phyloP scores from a whole-genome alignment of 176 grass and related monocot species.

The Melocanna baccifera region DNA sequence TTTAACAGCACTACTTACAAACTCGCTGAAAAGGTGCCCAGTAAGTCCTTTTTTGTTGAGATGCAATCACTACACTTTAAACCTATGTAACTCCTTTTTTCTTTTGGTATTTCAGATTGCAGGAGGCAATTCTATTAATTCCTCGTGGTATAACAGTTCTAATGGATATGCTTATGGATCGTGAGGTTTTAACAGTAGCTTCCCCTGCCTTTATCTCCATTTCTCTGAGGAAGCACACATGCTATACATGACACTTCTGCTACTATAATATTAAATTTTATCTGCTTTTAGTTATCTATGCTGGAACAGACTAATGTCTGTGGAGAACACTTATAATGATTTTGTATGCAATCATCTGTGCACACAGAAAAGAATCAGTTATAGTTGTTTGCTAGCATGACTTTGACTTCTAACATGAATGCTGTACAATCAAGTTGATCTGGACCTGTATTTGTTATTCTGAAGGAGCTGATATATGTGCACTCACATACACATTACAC shows the following conservation, averaged over 20 bases:
- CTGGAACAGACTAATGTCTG: neutral
- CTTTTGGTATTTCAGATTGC: conserved; percentile 65
- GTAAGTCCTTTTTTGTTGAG: conserved; percentile 42
- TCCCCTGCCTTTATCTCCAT: neutral
- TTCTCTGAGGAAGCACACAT: conserved; percentile 16
- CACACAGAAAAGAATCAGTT: neutral
- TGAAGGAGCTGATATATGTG: neutral
- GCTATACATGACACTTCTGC: conserved; percentile 4
- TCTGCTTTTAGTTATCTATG: neutral
- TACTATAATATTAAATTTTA: neutral
- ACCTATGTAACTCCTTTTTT: conserved; percentile 31
- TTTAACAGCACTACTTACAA: conserved; percentile 89
- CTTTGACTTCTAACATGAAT: conserved; percentile 1
- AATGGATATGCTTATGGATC: conserved; percentile 99
- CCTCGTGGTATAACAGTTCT: conserved; percentile 95
- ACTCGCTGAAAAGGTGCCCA: conserved; percentile 89
- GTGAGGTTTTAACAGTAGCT: conserved; percentile 55
- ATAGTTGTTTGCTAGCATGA: neutral
- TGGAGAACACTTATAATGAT: neutral
- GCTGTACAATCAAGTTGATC: neutral
- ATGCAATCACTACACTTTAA: neutral
- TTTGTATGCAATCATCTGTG: neutral
- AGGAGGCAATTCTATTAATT: conserved; percentile 95
- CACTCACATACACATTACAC: neutral
- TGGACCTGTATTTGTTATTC: neutral